Conservation (phyloP, 73 alveolate species). For the Paramecium biaurelia region DNA sequence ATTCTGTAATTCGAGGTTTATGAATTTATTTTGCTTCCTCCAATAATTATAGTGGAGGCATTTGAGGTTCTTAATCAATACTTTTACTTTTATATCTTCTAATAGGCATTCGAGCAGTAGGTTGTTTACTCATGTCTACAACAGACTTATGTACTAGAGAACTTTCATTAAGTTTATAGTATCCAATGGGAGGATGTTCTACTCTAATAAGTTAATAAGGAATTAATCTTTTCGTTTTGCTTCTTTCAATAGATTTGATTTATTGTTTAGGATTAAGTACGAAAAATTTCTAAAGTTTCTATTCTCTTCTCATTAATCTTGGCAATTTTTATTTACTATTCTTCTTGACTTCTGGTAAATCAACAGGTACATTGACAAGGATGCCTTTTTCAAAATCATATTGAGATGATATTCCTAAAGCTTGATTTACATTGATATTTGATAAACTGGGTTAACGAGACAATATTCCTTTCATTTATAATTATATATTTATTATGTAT, state of each 20-base stretch:
- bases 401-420: not conserved
- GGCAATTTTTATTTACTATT: not conserved
- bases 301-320: not conserved
- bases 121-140: slow-evolving; percentile 6
- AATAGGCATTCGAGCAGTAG: not conserved
- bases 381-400: slow-evolving; percentile 14
- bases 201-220: not conserved
- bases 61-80: not conserved
- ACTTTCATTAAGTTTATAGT: not conserved
- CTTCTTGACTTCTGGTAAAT: not conserved
- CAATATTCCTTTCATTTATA: not conserved
- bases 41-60: not conserved
- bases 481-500: not conserved
- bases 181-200: not conserved
- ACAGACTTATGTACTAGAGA: not conserved
- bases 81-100: not conserved
- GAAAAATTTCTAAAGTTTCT: not conserved
- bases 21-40: not conserved
- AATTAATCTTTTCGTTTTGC: not conserved
- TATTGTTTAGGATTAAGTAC: not conserved
- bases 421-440: not conserved
- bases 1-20: not conserved
- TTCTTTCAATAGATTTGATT: not conserved
- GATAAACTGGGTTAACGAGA: not conserved
- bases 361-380: not conserved